Base-by-base conservation (phyloP, 257 asterid species). In the Penstemon newberryi region DNA sequence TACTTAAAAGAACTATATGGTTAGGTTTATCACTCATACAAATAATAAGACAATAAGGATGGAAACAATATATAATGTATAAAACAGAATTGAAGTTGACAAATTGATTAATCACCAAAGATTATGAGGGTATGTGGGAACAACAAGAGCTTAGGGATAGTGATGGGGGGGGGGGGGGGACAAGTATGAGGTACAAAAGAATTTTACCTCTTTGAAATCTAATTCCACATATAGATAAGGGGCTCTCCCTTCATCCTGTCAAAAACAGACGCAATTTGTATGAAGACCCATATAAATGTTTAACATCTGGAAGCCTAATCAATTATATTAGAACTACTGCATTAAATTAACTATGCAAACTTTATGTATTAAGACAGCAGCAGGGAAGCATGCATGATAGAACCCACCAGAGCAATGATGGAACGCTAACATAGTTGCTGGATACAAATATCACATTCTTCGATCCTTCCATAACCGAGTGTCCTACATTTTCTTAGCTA, bases 171-270 rank as follows among this genome's bases (percentile, higher is more conserved):
- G 19, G 51, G 37, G 58, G 7, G 9, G 25, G 12, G 60, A 45
- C 50, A 46, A 60, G 54, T 38, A 53, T 39, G 12, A 70, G 33
- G 9, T 38, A 51, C 59, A 11, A 18, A 13, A 54, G 45, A 37
- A 42, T 8, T 66, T 59, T 75, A 94, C 99, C 99, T 94, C 99
- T 79, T 85, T 82, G 71, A 94, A 94, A 79, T 94, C 99, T 64
- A 94, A 79, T 68, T 94, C 99, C 76, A 94, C 96, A 12, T 84
- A 94, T 36, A 86, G 83, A 80, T 84, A 65, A 64, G 96, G 97
- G 2, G 90, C 89, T 86, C 75, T 94, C 65, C 95, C 95, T 84
- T 94, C 99, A 74, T 91, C 98, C 99, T 94, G 86, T 68, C 83
- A 78, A 72, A 72, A 73, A 79, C 40, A 38, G 45, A 75, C 70